Conservation (phyloP, 139 green algal species). For the Coelastrella sp. region DNA sequence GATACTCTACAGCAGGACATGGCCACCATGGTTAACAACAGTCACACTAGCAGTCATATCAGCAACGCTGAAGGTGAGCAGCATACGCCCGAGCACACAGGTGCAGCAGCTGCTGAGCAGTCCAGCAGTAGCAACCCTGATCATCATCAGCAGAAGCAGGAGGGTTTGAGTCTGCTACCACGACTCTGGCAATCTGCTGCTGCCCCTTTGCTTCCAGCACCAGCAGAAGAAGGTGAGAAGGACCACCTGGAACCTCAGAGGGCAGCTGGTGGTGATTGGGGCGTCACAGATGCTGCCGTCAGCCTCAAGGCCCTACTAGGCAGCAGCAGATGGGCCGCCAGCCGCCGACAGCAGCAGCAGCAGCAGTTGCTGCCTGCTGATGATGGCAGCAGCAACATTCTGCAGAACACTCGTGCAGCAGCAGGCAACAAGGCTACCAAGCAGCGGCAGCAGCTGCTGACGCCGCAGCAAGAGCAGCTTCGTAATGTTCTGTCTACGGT, state of each 20-base stretch:
- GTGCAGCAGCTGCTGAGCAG: constrained; percentile 4
- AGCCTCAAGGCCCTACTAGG: constrained; percentile 14
- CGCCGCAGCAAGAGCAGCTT: constrained; percentile 65
- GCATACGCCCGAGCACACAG: not conserved
- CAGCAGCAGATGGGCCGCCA: not conserved
- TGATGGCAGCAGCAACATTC: constrained; percentile 4
- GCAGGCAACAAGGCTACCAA: not conserved
- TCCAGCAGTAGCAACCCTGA: too few relatives aligned
- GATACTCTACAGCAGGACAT: not conserved
- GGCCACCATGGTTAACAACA: too few relatives aligned
- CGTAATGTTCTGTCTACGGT: constrained; percentile 76
- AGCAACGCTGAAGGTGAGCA: too few relatives aligned
- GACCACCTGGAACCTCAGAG: not conserved
- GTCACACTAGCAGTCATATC: too few relatives aligned
- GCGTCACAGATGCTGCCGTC: constrained; percentile 27
- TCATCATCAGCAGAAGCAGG: constrained; percentile 2
- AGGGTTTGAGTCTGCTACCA: constrained; percentile 14
- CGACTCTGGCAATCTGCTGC: constrained; percentile 8
- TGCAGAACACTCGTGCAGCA: too few relatives aligned
- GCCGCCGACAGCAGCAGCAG: not conserved
- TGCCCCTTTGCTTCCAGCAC: constrained; percentile 22
- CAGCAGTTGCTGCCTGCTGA: constrained; percentile 7
- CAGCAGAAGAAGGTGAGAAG: not conserved
- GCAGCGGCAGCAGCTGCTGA: constrained; percentile 41
- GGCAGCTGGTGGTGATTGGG: constrained; percentile 15